Evolutionary conservation across 345 rosid species (phyloP).

Genomic region (Viola odorata): DNA sequence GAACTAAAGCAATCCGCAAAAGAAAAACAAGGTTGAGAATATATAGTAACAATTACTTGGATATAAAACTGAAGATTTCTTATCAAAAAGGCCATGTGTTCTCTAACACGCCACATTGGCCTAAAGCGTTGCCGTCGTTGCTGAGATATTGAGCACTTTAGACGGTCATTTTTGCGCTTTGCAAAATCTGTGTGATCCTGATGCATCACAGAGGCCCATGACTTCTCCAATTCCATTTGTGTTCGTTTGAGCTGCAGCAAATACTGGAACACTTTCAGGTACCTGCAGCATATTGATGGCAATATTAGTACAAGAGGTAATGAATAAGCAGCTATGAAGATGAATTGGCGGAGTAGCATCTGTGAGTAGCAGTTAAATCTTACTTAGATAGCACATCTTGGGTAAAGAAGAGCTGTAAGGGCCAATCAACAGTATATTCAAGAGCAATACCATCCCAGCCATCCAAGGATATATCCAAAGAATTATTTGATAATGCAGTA

Average conservation of each 20-base stretch:
- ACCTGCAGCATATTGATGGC: constrained; percentile 40
- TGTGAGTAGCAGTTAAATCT: constrained; percentile 23
- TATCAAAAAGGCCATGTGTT: constrained; percentile 95
- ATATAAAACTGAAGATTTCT: constrained; percentile 96
- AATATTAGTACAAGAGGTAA: background rate
- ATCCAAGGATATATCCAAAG: constrained; percentile 57
- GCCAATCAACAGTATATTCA: constrained; percentile 94
- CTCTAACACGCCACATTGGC: constrained; percentile 95
- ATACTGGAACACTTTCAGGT: constrained; percentile 78
- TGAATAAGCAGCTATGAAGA: background rate
- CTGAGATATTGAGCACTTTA: constrained; percentile 50
- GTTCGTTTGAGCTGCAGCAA: constrained; percentile 84
- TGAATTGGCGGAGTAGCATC: background rate
- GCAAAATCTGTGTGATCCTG: constrained; percentile 85
- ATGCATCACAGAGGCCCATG: constrained; percentile 98
- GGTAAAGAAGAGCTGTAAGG: constrained; percentile 84
- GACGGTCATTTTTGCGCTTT: constrained; percentile 50
- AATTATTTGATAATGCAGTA: constrained; percentile 30
- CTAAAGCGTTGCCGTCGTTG: constrained; percentile 69
- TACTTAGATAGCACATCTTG: constrained; percentile 96
- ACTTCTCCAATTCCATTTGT: constrained; percentile 96
- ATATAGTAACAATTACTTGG: constrained; percentile 46
- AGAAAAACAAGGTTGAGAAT: too few relatives aligned
- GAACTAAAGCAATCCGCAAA: too few relatives aligned
- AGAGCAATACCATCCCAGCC: constrained; percentile 97